Evolutionary conservation across 768 basidiomycete species (phyloP).

Genomic region (Lyophyllum decastes): DNA sequence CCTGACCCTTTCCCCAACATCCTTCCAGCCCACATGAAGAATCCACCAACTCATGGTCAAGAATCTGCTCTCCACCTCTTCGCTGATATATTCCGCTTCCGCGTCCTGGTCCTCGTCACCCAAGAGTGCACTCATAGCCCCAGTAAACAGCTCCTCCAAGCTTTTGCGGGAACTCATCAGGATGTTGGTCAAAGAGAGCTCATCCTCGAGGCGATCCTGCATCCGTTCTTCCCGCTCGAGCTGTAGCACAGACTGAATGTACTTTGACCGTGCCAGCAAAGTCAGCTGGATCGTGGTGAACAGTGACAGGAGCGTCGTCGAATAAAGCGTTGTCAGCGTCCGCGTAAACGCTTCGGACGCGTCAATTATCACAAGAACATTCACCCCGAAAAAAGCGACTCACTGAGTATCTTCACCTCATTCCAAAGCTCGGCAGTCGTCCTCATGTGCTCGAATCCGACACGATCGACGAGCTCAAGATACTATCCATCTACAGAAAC

Average conservation of each 20-base stretch:
- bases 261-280: conserved; percentile 79
- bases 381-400: conserved; percentile 22
- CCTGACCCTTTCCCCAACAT: conserved; percentile 72
- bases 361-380: neutral
- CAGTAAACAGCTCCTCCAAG: conserved; percentile 24
- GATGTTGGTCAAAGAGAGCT: conserved; percentile 40
- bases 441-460: conserved; percentile 36
- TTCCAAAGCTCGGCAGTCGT: conserved; percentile 90
- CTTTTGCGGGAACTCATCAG: conserved; percentile 28
- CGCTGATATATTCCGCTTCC: conserved; percentile 39
- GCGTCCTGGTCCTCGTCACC: conserved; percentile 23
- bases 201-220: conserved; percentile 43
- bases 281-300: conserved; percentile 86
- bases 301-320: conserved; percentile 82
- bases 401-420: conserved; percentile 87
- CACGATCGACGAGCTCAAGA: conserved; percentile 28
- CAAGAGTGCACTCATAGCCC: conserved; percentile 19
- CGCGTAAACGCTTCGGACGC: conserved; percentile 73
- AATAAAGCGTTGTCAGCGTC: conserved; percentile 83
- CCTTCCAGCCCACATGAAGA: conserved; percentile 89
- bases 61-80: conserved; percentile 77
- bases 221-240: conserved; percentile 60
- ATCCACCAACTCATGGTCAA: conserved; percentile 94
- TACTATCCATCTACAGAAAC: conserved; percentile 35
- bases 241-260: conserved; percentile 67